Conservation (phyloP, 495 filamentous ascomycete genomes). For the Aspergillus cavernicola region DNA sequence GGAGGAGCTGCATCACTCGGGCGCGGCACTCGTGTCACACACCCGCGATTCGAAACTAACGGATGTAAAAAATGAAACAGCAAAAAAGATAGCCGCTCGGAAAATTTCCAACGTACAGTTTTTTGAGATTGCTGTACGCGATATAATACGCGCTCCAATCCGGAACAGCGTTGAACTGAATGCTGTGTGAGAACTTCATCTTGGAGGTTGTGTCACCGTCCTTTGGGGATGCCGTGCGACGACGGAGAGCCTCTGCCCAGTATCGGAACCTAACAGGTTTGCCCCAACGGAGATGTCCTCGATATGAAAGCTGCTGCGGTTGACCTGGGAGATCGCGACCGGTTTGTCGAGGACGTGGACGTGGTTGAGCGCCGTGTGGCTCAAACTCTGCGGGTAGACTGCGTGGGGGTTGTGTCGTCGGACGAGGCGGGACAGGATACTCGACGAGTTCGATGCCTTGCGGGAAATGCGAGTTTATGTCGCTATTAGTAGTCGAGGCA, state of each 20-base stretch:
- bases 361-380: neutral
- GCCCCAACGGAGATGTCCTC: conserved; percentile 1
- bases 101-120: conserved; percentile 63
- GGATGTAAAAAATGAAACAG: neutral
- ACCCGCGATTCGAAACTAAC: neutral
- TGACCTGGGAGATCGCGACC: neutral
- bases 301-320: neutral
- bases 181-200: conserved; percentile 99
- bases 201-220: conserved; percentile 52
- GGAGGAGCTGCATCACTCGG: neutral
- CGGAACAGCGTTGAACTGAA: conserved; percentile 98
- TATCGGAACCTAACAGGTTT: conserved; percentile 29
- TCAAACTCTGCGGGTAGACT: neutral
- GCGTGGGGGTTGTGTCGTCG: conserved; percentile 3
- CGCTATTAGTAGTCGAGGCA: conserved; percentile 20
- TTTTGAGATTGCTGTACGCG: conserved; percentile 97
- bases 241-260: conserved; percentile 40
- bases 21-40: neutral
- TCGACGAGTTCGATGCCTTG: conserved; percentile 29
- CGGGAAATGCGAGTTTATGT: conserved; percentile 29
- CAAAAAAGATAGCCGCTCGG: neutral
- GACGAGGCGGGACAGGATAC: conserved; percentile 22
- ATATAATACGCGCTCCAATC: conserved; percentile 99
- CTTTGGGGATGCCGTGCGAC: conserved; percentile 15
- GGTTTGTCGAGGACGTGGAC: neutral